These are phyloP conservation scores for Urtica urens DNA, from an alignment of 306 rosid genomes.

Conservation along the genomic window DNA sequence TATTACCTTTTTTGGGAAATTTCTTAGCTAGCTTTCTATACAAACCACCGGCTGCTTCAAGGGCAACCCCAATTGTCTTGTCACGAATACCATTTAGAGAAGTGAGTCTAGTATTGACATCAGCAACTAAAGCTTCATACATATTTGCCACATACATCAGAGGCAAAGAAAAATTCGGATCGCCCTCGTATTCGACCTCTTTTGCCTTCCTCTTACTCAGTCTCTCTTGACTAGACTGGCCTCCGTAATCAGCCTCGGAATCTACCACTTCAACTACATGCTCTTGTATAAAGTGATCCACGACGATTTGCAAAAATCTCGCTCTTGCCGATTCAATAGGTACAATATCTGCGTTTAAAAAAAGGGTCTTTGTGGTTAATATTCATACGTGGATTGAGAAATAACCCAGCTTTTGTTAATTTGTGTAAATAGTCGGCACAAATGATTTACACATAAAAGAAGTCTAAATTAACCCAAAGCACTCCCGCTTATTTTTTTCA, in stretches of 20 bases:
- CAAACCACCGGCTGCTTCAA: slow-evolving; percentile 97
- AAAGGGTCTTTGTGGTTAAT: too few species aligned
- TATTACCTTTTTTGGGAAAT: slow-evolving; percentile 77
- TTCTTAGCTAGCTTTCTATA: slow-evolving; percentile 86
- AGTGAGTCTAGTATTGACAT: slow-evolving; percentile 71
- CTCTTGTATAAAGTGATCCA: slow-evolving; percentile 62
- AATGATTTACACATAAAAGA: too few species aligned
- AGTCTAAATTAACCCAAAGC: too few species aligned
- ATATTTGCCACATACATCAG: slow-evolving; percentile 96
- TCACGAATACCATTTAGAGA: slow-evolving; percentile 79
- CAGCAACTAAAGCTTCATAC: slow-evolving; percentile 69
- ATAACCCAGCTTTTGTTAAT: too few species aligned
- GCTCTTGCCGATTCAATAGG: slow-evolving; percentile 83
- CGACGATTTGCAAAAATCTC: slow-evolving; percentile 68
- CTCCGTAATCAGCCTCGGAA: slow-evolving; percentile 43
- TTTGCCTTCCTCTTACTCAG: slow-evolving; percentile 65
- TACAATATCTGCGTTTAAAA: slow-evolving; percentile 51
- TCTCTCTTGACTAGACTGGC: slow-evolving; percentile 56
- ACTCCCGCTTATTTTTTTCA: too few species aligned
- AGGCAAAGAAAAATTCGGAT: slow-evolving; percentile 60
- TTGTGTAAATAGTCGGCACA: too few species aligned
- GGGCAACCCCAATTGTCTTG: slow-evolving; percentile 91
- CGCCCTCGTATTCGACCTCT: slow-evolving; percentile 74
- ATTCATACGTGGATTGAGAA: too few species aligned
- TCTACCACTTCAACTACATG: slow-evolving; percentile 49